Base-by-base conservation (phyloP, 2,329 filamentous ascomycete genomes). In the Zymoseptoria brevis region DNA sequence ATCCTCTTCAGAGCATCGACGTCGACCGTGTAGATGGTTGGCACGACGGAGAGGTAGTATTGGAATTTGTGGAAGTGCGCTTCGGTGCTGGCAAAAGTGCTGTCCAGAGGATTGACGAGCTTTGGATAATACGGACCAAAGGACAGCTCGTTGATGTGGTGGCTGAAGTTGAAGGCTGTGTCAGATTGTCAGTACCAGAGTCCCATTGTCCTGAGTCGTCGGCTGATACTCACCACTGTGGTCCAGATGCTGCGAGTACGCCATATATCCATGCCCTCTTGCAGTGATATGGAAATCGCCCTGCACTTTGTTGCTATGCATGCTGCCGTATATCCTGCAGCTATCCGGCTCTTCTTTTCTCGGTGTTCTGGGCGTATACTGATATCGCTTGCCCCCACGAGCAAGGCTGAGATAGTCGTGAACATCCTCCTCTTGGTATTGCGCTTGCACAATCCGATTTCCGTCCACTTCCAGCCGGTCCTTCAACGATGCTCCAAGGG, bases 251-350 rank as follows among this genome's bases (percentile, higher is more conserved):
- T 80, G 79, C 48, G 87, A 89, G 65, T 85, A 80, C 71, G 92
- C 90, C 75, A 84, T 83, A 75, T 99, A 99, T n/a, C 94, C 94
- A 74, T 97, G 93, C 0, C 94, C 94, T 62, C 91, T 79, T 2
- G 94, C 94, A 1, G 94, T 99, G 70, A 99, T 94, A 73, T 99
- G 94, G 72, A 99, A 97, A 74, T 99, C 93, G 3, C 93, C 94
- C 75, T 96, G 93, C 51, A 99, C 94, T 77, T 95, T 96, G 75
- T 99, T 99, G 66, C 95, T 83, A 66, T 96, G 88, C 73, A 99
- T 75, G 68, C 85, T 95, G 35, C 94, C 94, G 74, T 85, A 99
- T 63, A 99, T 85, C 53, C 94, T 85, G 74, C 94, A 99, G 62
- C 88, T 88, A 73, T 96, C 89, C 16, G 81, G 75, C 19, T 76